Evolutionary conservation across 2,329 filamentous ascomycete species (phyloP).

Genomic region (Rhexocercosporidium sp.): DNA sequence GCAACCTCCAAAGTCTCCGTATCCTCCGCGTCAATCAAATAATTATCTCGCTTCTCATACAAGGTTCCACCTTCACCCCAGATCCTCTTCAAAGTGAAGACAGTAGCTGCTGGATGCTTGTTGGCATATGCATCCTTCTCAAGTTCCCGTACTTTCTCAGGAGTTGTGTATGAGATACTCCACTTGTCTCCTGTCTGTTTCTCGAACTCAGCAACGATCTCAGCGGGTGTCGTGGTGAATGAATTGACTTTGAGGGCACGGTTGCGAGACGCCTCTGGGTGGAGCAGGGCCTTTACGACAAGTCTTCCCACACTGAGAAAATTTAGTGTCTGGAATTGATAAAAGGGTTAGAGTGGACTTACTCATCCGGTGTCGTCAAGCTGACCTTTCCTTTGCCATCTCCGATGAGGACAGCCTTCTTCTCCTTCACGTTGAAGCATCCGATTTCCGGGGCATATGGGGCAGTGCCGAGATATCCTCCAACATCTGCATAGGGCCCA

Average conservation of each 20-base stretch:
- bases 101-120: slow-evolving; percentile 56
- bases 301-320: slow-evolving; percentile 52
- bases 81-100: slow-evolving; percentile 68
- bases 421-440: slow-evolving; percentile 61
- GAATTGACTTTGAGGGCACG: slow-evolving; percentile 44
- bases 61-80: slow-evolving; percentile 76
- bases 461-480: slow-evolving; percentile 51
- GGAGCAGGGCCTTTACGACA: slow-evolving; percentile 44
- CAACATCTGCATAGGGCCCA: slow-evolving; percentile 67
- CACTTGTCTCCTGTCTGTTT: slow-evolving; percentile 43
- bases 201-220: slow-evolving; percentile 44
- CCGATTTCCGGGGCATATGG: slow-evolving; percentile 48
- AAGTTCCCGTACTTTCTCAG: slow-evolving; percentile 52
- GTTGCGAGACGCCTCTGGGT: slow-evolving; percentile 45
- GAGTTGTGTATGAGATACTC: slow-evolving; percentile 38
- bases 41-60: slow-evolving; percentile 72
- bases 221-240: slow-evolving; percentile 43
- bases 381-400: slow-evolving; percentile 66
- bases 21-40: slow-evolving; percentile 56
- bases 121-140: slow-evolving; percentile 66
- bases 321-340: slow-evolving; percentile 36
- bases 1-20: slow-evolving; percentile 58
- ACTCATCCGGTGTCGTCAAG: slow-evolving; percentile 76
- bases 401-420: slow-evolving; percentile 65
- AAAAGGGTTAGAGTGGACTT: slow-evolving; percentile 38